Conservation (phyloP, 768 basidiomycete genomes). For the Suillus paluster region DNA sequence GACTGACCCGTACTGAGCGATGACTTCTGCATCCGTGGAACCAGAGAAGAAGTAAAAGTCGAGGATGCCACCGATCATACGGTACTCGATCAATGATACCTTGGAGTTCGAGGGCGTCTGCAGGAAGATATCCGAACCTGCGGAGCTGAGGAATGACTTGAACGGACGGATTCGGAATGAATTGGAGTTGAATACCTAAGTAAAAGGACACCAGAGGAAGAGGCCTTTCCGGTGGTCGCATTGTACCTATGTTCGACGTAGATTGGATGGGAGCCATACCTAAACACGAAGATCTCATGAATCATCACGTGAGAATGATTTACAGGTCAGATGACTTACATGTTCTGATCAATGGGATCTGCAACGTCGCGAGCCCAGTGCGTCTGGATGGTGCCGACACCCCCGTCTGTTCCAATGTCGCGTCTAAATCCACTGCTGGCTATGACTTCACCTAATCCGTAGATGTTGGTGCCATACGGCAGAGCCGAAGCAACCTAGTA, state of each 20-base stretch:
- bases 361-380: slow-evolving; percentile 66
- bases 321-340: slow-evolving; percentile 44
- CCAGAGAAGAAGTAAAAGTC: slow-evolving; percentile 83
- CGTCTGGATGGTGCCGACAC: slow-evolving; percentile 62
- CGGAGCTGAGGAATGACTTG: slow-evolving; percentile 46
- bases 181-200: slow-evolving; percentile 50
- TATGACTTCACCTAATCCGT: slow-evolving; percentile 76
- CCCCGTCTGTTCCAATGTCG: slow-evolving; percentile 54
- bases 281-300: slow-evolving; percentile 24
- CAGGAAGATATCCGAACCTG: slow-evolving; percentile 74
- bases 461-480: slow-evolving; percentile 70
- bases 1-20: slow-evolving; percentile 71
- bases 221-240: slow-evolving; percentile 48
- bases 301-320: not conserved
- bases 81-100: slow-evolving; percentile 71
- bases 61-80: slow-evolving; percentile 73
- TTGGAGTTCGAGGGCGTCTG: slow-evolving; percentile 57
- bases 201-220: slow-evolving; percentile 78
- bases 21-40: slow-evolving; percentile 51
- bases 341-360: slow-evolving; percentile 69
- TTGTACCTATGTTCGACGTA: slow-evolving; percentile 78
- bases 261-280: slow-evolving; percentile 75
- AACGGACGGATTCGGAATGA: slow-evolving; percentile 1
- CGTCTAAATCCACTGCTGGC: slow-evolving; percentile 71
- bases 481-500: no score